Evolutionary conservation across 331 rosid genomes (phyloP), one percentile per base, ranked within the genome.

Genomic region (Malus hybrid): DNA sequence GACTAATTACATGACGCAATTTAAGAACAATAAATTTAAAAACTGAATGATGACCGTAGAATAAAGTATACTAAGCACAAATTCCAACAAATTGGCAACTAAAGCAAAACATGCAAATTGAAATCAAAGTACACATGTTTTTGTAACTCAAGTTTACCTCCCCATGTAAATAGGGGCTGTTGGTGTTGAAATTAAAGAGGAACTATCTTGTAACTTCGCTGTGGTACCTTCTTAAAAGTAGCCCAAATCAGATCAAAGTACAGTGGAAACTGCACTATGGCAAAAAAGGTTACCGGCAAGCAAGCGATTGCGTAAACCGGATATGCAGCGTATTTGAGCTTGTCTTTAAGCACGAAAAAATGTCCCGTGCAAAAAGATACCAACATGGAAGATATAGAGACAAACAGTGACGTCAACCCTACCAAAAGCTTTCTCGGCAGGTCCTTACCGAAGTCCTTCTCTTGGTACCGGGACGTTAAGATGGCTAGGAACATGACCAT

Each of bases 181-280:
- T 48, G 7, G 5, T 1, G 19, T 48, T 48, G 19, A 48, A 48
- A 48, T 48, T 48, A 48, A 48, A 48, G 55, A 48, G 55, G 8
- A 14, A 6, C 8, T 15, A 48, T 50, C 19, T 48, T 15, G 55
- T 46, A 77, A 72, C 85, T 82, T 65, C 80, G 69, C 13, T 62
- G 80, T 20, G 92, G 90, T 10, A 86, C 83, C 18, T 33, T 80
- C 74, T 73, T 82, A 6, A 50, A 65, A 10, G 75, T 80, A 68
- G 90, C 90, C 88, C 85, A 59, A 9, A 78, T 24, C 33, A 87
- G 83, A 85, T 87, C 93, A 33, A 87, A 6, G 61, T 85, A 86
- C 4, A 86, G 44, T 2, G 88, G 83, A 70, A 85, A 80, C n/a
- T 83, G 91, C 11, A 80, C 80, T 11, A 72, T 31, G 0, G 80